These are phyloP conservation scores for Biscogniauxia mediterranea DNA, from an alignment of 2,329 filamentous ascomycete species.

Conservation along the genomic window DNA sequence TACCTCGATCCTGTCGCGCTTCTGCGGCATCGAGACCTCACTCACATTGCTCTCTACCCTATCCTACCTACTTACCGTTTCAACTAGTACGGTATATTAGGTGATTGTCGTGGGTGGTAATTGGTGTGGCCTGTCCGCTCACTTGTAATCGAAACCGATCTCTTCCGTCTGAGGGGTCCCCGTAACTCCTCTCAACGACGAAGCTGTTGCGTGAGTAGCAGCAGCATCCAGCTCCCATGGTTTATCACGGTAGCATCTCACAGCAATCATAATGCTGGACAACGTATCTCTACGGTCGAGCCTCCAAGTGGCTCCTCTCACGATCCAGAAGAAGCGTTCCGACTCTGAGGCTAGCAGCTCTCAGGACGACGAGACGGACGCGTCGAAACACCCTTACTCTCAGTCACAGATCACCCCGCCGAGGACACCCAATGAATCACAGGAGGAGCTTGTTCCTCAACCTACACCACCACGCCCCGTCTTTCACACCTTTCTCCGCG, in stretches of 20 bases:
- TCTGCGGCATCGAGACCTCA: not conserved
- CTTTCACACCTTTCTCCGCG: conserved; percentile 92
- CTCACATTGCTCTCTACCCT: not conserved
- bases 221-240: conserved; percentile 35
- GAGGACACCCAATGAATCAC: conserved; percentile 67
- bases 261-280: conserved; percentile 48
- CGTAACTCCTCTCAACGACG: conserved; percentile 10
- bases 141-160: not conserved
- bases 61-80: not conserved
- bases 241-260: conserved; percentile 30
- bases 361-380: conserved; percentile 27
- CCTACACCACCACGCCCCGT: conserved; percentile 55
- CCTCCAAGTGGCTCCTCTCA: conserved; percentile 60
- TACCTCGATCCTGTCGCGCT: not conserved
- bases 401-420: conserved; percentile 73
- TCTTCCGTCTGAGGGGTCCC: conserved; percentile 7
- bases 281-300: conserved; percentile 52
- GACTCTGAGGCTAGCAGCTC: conserved; percentile 29
- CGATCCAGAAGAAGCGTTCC: conserved; percentile 46
- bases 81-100: not conserved
- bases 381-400: conserved; percentile 41
- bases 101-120: not conserved
- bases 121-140: not conserved
- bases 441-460: conserved; percentile 52
- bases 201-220: conserved; percentile 24